Evolutionary conservation across 2,329 filamentous ascomycete species (phyloP), one percentile per base, ranked within the genome.

Genomic region (Aurifilum marmelostoma): DNA sequence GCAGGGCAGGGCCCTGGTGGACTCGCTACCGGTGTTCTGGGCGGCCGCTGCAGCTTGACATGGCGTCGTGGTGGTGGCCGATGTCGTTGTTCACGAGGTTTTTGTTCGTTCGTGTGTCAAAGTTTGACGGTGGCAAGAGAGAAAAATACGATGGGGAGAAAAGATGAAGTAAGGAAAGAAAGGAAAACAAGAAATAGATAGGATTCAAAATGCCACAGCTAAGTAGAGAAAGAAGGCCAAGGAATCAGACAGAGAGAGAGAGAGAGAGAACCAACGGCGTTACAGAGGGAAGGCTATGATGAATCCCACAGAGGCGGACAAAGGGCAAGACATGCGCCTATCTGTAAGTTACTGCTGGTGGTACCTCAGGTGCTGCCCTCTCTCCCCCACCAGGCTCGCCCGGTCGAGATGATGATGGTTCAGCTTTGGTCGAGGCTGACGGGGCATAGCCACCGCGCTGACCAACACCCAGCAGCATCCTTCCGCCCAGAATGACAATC

Each of bases 31-130:
- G 50, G 21, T 47, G 63, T 41, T 39, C n/a, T 21, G 63, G 32
- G 14, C 59, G 34, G 59, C 59, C 18, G 37, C 63, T 65, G 63
- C 63, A 65, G 32, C 24, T 32, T 47, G 34, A 43, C 63, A 65
- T 58, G 6, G 52, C 63, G 34, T 29, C 52, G 24, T 63, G 43
- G 27, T 52, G 16, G 32, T 64, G 37, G 2, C n/a, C n/a, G n/a
- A n/a, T n/a, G n/a, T n/a, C n/a, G n/a, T 11, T 52, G 29, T 52
- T 34, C 47, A 50, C 47, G 24, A 32, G 43, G 85, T 64, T 21
- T 21, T 29, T n/a, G n/a, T n/a, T n/a, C n/a, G n/a, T 29, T 52
- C 47, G 21, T 37, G 41, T 47, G 1, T 21, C n/a, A 14, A 7
- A 8, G 34, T 8, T 2, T 52, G 43, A n/a, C n/a, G n/a, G 21